Conservation (phyloP, 2,329 filamentous ascomycete species). For the Plenodomus biglobosus region DNA sequence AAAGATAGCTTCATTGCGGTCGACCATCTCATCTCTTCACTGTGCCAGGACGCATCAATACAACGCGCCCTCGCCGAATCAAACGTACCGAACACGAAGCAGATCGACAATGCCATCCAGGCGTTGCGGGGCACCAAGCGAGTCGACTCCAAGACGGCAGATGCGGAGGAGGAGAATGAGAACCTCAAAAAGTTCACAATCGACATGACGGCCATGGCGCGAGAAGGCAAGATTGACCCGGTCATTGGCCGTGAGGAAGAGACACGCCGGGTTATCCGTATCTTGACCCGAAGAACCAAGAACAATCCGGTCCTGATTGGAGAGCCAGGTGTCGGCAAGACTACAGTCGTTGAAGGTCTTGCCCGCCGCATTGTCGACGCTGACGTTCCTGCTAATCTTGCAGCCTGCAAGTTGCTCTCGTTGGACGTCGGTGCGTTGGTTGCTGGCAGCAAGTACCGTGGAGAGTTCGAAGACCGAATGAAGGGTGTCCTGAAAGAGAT, state of each 20-base stretch:
- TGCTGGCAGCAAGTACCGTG: constrained; percentile 96
- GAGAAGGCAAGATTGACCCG: constrained; percentile 96
- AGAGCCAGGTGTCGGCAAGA: constrained; percentile 98
- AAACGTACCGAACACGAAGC: constrained; percentile 87
- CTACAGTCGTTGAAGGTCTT: constrained; percentile 93
- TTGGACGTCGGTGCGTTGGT: constrained; percentile 94
- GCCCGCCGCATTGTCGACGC: constrained; percentile 94
- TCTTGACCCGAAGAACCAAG: constrained; percentile 90
- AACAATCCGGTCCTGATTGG: constrained; percentile 98
- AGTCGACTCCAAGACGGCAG: constrained; percentile 94
- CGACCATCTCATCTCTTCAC: constrained; percentile 86
- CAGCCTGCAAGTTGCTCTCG: constrained; percentile 89
- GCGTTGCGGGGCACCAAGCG: constrained; percentile 89
- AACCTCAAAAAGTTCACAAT: constrained; percentile 98
- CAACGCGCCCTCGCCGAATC: constrained; percentile 76
- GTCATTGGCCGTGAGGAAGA: constrained; percentile 97
- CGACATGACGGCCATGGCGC: constrained; percentile 94
- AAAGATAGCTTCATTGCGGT: constrained; percentile 94
- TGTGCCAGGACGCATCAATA: constrained; percentile 76
- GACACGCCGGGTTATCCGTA: constrained; percentile 87
- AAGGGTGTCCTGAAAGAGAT: constrained; percentile 99
- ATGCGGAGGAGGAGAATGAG: constrained; percentile 89
- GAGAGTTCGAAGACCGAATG: constrained; percentile 99
- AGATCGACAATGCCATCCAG: constrained; percentile 86
- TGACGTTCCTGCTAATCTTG: constrained; percentile 93